Percentiles rank a stretch among this genome's conserved stretches.
Conservation (phyloP, 306 rosid genomes). For the Cyamopsis tetragonoloba region DNA sequence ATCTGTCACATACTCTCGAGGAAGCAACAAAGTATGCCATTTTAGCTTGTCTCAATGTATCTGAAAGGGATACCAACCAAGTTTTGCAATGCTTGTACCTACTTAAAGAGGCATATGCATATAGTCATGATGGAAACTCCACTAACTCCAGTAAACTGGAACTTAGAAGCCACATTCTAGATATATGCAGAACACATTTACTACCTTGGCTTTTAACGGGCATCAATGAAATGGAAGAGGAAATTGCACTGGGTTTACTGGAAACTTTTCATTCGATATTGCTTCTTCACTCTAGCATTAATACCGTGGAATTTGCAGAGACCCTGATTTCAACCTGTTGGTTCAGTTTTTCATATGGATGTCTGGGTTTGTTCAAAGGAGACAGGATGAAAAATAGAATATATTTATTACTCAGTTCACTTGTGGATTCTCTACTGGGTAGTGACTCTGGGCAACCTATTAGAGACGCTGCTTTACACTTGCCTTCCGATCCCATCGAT, state of each 20-base stretch:
- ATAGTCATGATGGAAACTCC: slow-evolving; percentile 50
- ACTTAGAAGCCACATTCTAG: slow-evolving; percentile 43
- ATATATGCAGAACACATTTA: slow-evolving; percentile 52
- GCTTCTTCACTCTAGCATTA: slow-evolving; percentile 47
- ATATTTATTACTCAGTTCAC: slow-evolving; percentile 69
- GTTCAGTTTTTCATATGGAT: slow-evolving; percentile 86
- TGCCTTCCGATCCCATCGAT: slow-evolving; percentile 84
- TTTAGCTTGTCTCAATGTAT: slow-evolving; percentile 55
- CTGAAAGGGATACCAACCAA: slow-evolving; percentile 49
- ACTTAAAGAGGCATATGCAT: slow-evolving; percentile 71
- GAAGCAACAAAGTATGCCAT: slow-evolving; percentile 59
- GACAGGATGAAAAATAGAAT: slow-evolving; percentile 68
- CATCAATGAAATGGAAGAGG: slow-evolving; percentile 69
- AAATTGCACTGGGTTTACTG: slow-evolving; percentile 63
- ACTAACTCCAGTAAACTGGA: slow-evolving; percentile 35
- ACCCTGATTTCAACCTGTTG: slow-evolving; percentile 59
- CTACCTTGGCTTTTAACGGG: slow-evolving; percentile 72
- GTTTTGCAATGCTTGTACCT: slow-evolving; percentile 68
- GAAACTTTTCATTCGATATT: slow-evolving; percentile 72
- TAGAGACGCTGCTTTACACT: slow-evolving; percentile 50
- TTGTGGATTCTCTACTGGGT: slow-evolving; percentile 66
- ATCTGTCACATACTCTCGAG: slow-evolving; percentile 45
- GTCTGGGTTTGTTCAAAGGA: slow-evolving; percentile 76
- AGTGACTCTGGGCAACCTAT: slow-evolving; percentile 70
- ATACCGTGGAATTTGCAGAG: slow-evolving; percentile 46